Percentiles rank a stretch among this genome's conserved stretches.
Evolutionary conservation across 1,284 basidiomycete genomes (phyloP).

Genomic region (Cerrena zonata): DNA sequence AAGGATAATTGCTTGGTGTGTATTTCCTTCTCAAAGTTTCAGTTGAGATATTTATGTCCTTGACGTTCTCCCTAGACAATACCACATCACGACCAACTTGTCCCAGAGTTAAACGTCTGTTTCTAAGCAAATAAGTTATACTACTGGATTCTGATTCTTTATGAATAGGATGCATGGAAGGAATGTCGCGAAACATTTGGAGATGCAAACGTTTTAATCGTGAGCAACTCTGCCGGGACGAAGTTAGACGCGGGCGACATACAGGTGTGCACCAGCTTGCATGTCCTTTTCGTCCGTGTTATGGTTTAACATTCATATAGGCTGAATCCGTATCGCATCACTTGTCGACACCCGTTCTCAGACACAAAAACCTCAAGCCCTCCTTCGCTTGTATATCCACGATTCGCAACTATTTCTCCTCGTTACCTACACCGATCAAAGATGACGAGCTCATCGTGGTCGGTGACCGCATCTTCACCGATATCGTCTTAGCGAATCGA

Average conservation of each 20-base stretch:
- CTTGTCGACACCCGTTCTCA: constrained; percentile 77
- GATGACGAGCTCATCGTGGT: constrained; percentile 72
- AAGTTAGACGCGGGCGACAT: constrained; percentile 71
- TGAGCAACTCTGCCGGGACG: constrained; percentile 91
- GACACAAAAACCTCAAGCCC: constrained; percentile 75
- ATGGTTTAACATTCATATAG: constrained; percentile 34
- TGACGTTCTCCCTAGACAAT: constrained; percentile 73
- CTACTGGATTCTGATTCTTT: too few species aligned
- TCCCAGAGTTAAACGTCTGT: constrained; percentile 65
- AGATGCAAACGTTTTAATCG: constrained; percentile 76
- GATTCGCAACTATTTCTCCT: constrained; percentile 62
- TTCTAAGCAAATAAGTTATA: too few species aligned
- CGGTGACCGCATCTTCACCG: constrained; percentile 88
- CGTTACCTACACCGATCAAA: constrained; percentile 43
- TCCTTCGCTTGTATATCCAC: constrained; percentile 64
- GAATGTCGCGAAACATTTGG: constrained; percentile 73
- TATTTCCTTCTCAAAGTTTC: constrained; percentile 6
- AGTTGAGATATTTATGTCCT: background rate
- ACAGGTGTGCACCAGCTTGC: constrained; percentile 44
- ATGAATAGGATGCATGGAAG: constrained; percentile 67
- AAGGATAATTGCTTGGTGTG: constrained; percentile 94
- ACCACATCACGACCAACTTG: constrained; percentile 67
- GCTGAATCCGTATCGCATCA: constrained; percentile 80
- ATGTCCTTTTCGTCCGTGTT: background rate
- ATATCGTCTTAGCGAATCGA: constrained; percentile 81